These are phyloP conservation scores for Gloeophyllum trabeum DNA, from an alignment of 768 basidiomycete species.

Conservation along the genomic window DNA sequence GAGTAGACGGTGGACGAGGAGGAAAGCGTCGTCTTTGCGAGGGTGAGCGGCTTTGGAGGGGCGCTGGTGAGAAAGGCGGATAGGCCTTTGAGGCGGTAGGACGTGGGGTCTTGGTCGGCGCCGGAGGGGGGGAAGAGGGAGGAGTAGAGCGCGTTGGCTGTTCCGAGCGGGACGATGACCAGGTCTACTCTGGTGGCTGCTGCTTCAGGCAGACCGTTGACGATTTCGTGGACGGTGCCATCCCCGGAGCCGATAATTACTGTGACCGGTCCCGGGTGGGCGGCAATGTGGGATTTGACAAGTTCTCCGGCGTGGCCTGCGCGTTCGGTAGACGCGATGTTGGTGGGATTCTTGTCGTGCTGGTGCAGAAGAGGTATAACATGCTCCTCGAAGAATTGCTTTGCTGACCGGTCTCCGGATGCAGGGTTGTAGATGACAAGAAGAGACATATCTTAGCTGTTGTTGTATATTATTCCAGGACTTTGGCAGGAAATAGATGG, in stretches of 20 bases:
- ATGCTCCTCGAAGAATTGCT: conserved; percentile 40
- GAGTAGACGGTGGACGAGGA: conserved; percentile 32
- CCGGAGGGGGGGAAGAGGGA: conserved; percentile 52
- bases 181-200: conserved; percentile 22
- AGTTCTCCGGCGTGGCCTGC: conserved; percentile 43
- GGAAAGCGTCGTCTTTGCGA: conserved; percentile 40
- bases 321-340: conserved; percentile 34
- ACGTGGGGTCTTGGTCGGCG: conserved; percentile 10
- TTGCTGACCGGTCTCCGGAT: conserved; percentile 49
- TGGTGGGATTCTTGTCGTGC: conserved; percentile 26
- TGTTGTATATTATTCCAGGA: no score
- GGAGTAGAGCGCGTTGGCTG: conserved; percentile 87
- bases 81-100: conserved; percentile 33
- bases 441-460: conserved; percentile 43
- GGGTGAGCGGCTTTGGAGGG: conserved; percentile 27
- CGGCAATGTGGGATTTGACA: conserved; percentile 28
- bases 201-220: conserved; percentile 38
- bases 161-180: conserved; percentile 64
- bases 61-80: conserved; percentile 9
- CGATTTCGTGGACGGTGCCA: conserved; percentile 85
- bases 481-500: no score
- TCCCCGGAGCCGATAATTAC: conserved; percentile 76
- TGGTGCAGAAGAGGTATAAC: conserved; percentile 53
- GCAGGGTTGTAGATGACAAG: conserved; percentile 70
- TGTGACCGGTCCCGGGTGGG: conserved; percentile 21